These are phyloP conservation scores for Stagonosporopsis chrysanthemi DNA, from an alignment of 2,329 filamentous ascomycete species.

Conservation along the genomic window DNA sequence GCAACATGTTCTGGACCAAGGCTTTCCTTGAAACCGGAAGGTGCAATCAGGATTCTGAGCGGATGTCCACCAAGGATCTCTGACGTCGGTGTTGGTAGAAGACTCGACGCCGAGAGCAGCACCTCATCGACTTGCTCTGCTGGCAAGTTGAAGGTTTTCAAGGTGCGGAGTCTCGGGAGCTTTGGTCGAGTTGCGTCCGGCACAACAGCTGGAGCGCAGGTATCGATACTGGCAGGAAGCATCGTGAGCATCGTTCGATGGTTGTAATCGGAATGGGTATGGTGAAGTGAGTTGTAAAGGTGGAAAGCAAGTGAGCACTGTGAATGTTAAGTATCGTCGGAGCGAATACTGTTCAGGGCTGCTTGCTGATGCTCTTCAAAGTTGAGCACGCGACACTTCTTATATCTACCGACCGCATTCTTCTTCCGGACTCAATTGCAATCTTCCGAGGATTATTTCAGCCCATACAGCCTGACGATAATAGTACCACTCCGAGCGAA, in stretches of 20 bases:
- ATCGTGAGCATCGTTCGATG: conserved; percentile 24
- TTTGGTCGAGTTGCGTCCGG: conserved; percentile 20
- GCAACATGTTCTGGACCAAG: conserved; percentile 59
- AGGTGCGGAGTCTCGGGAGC: conserved; percentile 27
- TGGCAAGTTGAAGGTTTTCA: conserved; percentile 35
- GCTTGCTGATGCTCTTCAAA: conserved; percentile 11
- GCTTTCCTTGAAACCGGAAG: conserved; percentile 64
- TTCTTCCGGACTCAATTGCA: not conserved
- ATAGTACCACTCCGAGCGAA: not conserved
- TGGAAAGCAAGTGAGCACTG: conserved; percentile 1
- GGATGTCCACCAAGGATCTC: conserved; percentile 31
- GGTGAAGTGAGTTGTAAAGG: not conserved
- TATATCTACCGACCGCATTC: conserved; percentile 19
- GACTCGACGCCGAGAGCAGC: conserved; percentile 26
- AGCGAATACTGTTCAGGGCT: conserved; percentile 15
- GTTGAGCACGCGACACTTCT: conserved; percentile 24
- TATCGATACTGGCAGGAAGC: conserved; percentile 12
- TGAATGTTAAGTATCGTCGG: not conserved
- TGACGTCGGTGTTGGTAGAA: conserved; percentile 30
- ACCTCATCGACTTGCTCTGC: conserved; percentile 27
- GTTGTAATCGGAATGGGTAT: not conserved
- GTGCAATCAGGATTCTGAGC: conserved; percentile 56
- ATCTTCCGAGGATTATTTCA: conserved; percentile 7
- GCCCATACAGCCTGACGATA: conserved; percentile 20
- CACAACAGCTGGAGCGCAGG: conserved; percentile 3